Evolutionary conservation across 2,329 filamentous ascomycete species (phyloP).

Genomic region (Nectriaceae sp.): DNA sequence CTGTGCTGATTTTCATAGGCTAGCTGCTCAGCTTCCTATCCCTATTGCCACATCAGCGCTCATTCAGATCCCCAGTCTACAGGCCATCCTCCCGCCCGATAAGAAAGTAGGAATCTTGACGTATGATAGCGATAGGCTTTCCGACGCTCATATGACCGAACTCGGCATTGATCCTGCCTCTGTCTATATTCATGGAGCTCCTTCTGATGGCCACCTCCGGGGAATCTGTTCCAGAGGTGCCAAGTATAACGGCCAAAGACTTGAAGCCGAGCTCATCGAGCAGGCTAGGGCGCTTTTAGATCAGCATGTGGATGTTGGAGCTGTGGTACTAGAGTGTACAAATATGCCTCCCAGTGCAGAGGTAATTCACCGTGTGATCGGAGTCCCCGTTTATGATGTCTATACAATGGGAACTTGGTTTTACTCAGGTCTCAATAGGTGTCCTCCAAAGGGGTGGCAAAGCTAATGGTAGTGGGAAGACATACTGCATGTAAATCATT

Average conservation of each 20-base stretch:
- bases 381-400: conserved; percentile 37
- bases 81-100: conserved; percentile 24
- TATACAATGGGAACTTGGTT: conserved; percentile 38
- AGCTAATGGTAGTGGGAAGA: too few relatives aligned
- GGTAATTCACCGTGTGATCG: conserved; percentile 31
- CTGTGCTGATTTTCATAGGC: too few relatives aligned
- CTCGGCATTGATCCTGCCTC: conserved; percentile 22
- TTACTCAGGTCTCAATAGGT: conserved; percentile 38
- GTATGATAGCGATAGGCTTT: conserved; percentile 30
- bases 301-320: conserved; percentile 20
- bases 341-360: conserved; percentile 38
- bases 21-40: conserved; percentile 34
- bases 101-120: conserved; percentile 34
- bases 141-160: conserved; percentile 17
- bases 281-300: conserved; percentile 14
- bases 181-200: conserved; percentile 25
- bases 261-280: conserved; percentile 24
- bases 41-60: conserved; percentile 39
- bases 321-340: conserved; percentile 35
- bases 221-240: conserved; percentile 17
- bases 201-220: conserved; percentile 22
- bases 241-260: conserved; percentile 16
- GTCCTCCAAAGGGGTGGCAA: too few relatives aligned
- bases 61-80: conserved; percentile 35
- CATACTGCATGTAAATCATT: too few relatives aligned